phyloP scores from a whole-genome alignment of 805 yeast species.

The Zygosaccharomyces bailii region DNA sequence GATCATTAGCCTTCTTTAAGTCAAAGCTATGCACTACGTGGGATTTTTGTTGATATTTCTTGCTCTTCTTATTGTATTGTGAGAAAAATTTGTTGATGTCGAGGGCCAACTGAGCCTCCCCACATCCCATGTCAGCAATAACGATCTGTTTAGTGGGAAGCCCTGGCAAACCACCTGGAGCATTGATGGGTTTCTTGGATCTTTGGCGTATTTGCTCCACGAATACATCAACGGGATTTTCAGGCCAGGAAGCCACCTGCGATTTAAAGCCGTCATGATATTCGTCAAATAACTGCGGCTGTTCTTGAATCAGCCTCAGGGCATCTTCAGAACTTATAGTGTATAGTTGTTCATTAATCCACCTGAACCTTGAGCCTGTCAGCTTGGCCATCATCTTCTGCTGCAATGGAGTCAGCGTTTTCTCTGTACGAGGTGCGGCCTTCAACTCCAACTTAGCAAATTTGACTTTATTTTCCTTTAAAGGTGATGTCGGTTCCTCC shows the following conservation, averaged over 20 bases:
- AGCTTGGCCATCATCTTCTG: conserved; percentile 93
- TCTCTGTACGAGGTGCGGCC: conserved; percentile 18
- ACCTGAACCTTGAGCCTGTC: conserved; percentile 92
- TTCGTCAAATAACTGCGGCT: conserved; percentile 87
- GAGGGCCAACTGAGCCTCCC: conserved; percentile 84
- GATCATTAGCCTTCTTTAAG: conserved; percentile 78
- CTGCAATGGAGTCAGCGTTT: conserved; percentile 78
- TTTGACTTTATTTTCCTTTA: conserved; percentile 17
- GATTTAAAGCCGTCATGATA: conserved; percentile 94
- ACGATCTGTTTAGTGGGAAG: conserved; percentile 54
- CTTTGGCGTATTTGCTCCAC: conserved; percentile 64
- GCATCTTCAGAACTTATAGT: conserved; percentile 81
- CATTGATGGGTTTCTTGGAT: conserved; percentile 67
- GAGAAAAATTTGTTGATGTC: conserved; percentile 55
- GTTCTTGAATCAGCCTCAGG: conserved; percentile 62
- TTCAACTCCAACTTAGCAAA: conserved; percentile 13
- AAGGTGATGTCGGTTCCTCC: conserved; percentile 15
- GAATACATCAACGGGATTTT: conserved; percentile 93
- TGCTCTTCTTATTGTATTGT: conserved; percentile 30
- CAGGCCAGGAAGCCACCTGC: conserved; percentile 97
- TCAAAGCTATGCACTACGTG: conserved; percentile 85
- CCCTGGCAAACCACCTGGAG: conserved; percentile 96
- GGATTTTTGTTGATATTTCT: conserved; percentile 43
- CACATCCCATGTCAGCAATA: conserved; percentile 98
- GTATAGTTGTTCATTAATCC: conserved; percentile 97